Evolutionary conservation across 2,329 filamentous ascomycete genomes (phyloP), one percentile per base, ranked within the genome.

Genomic region (Arthrinium puccinioides): DNA sequence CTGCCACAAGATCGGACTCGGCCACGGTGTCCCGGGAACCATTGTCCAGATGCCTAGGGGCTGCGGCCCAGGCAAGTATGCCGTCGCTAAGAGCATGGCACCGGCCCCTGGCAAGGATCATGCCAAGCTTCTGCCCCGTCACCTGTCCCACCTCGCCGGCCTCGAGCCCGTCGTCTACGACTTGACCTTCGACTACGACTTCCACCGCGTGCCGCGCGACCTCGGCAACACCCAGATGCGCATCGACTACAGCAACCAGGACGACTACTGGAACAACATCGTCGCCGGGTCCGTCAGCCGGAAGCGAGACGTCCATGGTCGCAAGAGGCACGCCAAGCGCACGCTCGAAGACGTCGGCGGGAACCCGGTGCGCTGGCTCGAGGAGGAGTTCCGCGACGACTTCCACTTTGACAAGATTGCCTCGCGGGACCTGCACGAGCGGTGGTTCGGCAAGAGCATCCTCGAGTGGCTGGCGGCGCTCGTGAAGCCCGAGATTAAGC

Each of bases 161-260:
- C 29, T 24, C 10, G 36, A 21, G 14, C 42, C 50, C 2, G 16
- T 41, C 5, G 48, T 64, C 2, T 63, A 56, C 28, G 54, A 64
- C 29, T 40, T 67, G 6, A 61, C 54, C 0, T 66, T 65, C 32
- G 59, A 66, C 45, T 67, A 65, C 39, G 53, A 64, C 42, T 64
- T 61, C 37, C 26, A 18, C 1, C 46, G 51, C 2, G 52, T 64
- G 8, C 57, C 51, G 1, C 50, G 56, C 6, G 55, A 59, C 37
- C 38, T 47, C 3, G 50, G 52, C 5, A 43, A 56, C 15, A 57
- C 52, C 2, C 49, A 59, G 40, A 44, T 66, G 39, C 58, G 63
- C 6, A 54, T 67, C 39, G 63, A 67, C 47, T 66, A 50, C 41
- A 56, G 50, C 36, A 62, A 66, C 45, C 25, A 61, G 21, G 38